Conservation (phyloP, 2,329 filamentous ascomycete genomes). For the Mariannaea sp. region DNA sequence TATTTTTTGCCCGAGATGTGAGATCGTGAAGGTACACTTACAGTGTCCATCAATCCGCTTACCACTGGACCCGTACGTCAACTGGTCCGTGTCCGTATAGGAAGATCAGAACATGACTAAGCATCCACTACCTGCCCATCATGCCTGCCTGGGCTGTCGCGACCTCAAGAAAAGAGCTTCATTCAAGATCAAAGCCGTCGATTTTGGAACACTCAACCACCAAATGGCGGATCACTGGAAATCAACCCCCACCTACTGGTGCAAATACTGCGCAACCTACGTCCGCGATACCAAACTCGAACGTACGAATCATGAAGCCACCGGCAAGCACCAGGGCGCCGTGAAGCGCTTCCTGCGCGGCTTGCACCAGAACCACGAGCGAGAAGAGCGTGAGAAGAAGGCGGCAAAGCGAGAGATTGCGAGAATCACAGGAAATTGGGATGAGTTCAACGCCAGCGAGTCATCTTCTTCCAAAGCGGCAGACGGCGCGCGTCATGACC, state of each 20-base stretch:
- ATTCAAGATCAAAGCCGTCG: slow-evolving; percentile 5
- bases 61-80: too few species aligned
- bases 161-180: background rate
- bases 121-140: background rate
- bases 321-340: slow-evolving; percentile 79
- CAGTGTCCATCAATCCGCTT: too few species aligned
- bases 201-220: background rate
- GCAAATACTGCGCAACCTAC: slow-evolving; percentile 91
- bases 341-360: slow-evolving; percentile 90
- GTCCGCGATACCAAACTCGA: slow-evolving; percentile 93
- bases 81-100: too few species aligned
- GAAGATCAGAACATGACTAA: background rate
- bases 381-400: slow-evolving; percentile 79
- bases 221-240: slow-evolving; percentile 98
- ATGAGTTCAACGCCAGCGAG: slow-evolving; percentile 21
- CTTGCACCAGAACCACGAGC: slow-evolving; percentile 83
- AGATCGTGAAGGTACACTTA: too few species aligned
- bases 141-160: too few species aligned
- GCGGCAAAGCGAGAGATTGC: slow-evolving; percentile 84
- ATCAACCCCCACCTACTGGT: slow-evolving; percentile 96
- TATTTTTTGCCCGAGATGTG: too few species aligned
- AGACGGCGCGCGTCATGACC: slow-evolving; percentile 2
- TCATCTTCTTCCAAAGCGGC: slow-evolving; percentile 4
- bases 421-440: slow-evolving; percentile 77
- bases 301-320: slow-evolving; percentile 86